Base-by-base conservation (phyloP, 148 eudicot species). In the Euryodendron excelsum region DNA sequence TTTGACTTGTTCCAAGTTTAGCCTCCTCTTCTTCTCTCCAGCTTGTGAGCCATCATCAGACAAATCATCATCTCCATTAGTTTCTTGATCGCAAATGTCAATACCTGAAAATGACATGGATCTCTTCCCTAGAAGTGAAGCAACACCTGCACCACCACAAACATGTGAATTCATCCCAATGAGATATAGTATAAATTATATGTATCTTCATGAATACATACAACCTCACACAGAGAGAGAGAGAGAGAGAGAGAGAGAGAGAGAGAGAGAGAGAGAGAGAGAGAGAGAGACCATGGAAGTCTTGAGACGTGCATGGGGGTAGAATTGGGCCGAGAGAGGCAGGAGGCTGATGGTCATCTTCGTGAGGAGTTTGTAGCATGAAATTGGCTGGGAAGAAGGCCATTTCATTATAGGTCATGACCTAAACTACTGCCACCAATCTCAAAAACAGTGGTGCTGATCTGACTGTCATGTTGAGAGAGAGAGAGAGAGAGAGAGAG, bases 1-100 rank as follows among this genome's bases (percentile, higher is more conserved):
- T 66, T 82, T 96, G 27, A 96, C 97, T 87, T 96, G 99, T 80
- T 93, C 97, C 91, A 91, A 86, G 82, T 89, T 96, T 34, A 96
- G 84, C 68, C 99, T 88, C 81, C 98, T 91, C 85, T 96, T 93
- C 82, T 90, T 92, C 82, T 89, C 98, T 31, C 97, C 95, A 2
- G 52, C 61, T 64, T 88, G 90, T 30, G 98, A 93, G 7, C 98
- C 98, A 71, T 96, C 97, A 75, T 95, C 99, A 21, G 98, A 93
- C 52, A 93, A 76, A 12, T 92, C 98, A 70, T 94, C 92, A 1
- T 92, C 92, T 1, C 88, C 98, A 55, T 82, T 79, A 60, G 74
- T 78, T 13, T 78, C 85, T 1, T 81, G 48, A 64, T 76, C 90
- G 37, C 87, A 84, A 39, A 85, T 60, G 28, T 93, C 95, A 12